Percentiles rank a stretch among this genome's conserved stretches.
Conservation (phyloP, 2,329 filamentous ascomycete species). For the Botrytis elliptica region DNA sequence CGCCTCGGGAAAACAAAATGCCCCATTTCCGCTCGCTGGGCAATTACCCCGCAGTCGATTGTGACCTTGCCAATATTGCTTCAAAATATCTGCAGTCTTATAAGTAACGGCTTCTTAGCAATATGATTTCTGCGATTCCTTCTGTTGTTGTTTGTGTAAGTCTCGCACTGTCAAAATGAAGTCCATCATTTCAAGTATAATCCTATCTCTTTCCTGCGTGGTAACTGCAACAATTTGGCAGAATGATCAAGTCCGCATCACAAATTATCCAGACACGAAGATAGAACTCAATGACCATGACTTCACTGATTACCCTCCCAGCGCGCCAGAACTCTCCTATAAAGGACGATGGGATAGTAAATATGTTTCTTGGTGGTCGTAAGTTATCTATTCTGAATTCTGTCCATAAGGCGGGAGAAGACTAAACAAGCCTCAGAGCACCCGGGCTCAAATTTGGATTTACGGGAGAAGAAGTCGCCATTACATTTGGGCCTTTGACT, state of each 20-base stretch:
- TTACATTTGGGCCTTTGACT: slow-evolving; percentile 32
- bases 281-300: slow-evolving; percentile 41
- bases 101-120: background rate
- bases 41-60: slow-evolving; percentile 18
- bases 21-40: background rate
- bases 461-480: slow-evolving; percentile 30
- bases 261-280: slow-evolving; percentile 44
- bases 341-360: slow-evolving; percentile 63
- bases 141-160: background rate
- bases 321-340: slow-evolving; percentile 56
- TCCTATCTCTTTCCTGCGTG: slow-evolving; percentile 18
- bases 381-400: slow-evolving; percentile 32
- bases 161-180: slow-evolving; percentile 23
- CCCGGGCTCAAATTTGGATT: slow-evolving; percentile 35
- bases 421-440: slow-evolving; percentile 39
- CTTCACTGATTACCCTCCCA: slow-evolving; percentile 51
- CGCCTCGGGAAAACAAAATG: slow-evolving; percentile 17
- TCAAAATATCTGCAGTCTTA: background rate
- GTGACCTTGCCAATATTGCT: background rate
- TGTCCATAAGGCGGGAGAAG: background rate
- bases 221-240: slow-evolving; percentile 34
- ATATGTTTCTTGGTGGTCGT: slow-evolving; percentile 61
- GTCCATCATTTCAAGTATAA: slow-evolving; percentile 2
- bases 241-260: slow-evolving; percentile 42
- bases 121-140: background rate